Conservation (phyloP, 257 asterid genomes). For the Osmanthus fragrans region DNA sequence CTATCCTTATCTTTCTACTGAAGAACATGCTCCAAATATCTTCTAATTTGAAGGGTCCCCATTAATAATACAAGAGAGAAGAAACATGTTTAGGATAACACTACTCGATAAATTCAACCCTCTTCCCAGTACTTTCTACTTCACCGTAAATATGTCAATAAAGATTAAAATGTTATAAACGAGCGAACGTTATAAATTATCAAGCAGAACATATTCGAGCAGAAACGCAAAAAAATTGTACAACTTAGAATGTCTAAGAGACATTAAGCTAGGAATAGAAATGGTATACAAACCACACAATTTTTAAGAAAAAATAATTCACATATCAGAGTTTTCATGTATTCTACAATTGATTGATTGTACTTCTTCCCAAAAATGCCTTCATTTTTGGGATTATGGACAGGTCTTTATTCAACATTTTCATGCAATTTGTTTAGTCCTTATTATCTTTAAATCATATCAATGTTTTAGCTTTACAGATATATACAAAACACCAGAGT, state of each 20-base stretch:
- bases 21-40: constrained; percentile 20
- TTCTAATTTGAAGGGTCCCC: constrained; percentile 1
- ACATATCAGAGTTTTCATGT: constrained; percentile 12
- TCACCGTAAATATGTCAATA: background rate
- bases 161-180: too few species aligned
- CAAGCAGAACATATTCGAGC: background rate
- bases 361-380: background rate
- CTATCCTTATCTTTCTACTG: constrained; percentile 18
- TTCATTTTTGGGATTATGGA: background rate
- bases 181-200: too few species aligned
- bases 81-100: background rate
- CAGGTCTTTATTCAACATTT: background rate
- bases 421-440: background rate
- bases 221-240: background rate
- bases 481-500: background rate
- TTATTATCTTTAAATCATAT: background rate
- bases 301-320: constrained; percentile 5
- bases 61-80: constrained; percentile 2
- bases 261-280: background rate
- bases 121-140: background rate
- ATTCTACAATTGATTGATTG: background rate
- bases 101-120: background rate
- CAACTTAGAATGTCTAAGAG: constrained; percentile 22
- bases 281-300: constrained; percentile 9
- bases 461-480: background rate